Evolutionary conservation across 352 stramenopile genomes (phyloP).

Genomic region (Elongisporangium senticosum): DNA sequence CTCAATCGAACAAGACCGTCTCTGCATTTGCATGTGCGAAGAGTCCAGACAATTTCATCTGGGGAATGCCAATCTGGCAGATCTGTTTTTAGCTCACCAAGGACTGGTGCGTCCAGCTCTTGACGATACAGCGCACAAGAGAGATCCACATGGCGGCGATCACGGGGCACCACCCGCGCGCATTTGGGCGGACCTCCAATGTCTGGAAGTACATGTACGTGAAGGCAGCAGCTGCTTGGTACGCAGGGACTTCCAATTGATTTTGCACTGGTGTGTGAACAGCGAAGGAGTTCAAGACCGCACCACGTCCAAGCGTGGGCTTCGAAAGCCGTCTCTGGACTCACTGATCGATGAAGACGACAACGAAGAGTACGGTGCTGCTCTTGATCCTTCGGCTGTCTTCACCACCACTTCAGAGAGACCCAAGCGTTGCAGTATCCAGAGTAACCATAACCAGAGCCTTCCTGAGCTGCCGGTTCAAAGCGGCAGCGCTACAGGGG

Average conservation of each 20-base stretch:
- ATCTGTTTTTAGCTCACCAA: not conserved
- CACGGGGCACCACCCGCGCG: conserved; percentile 19
- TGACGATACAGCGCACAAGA: not conserved
- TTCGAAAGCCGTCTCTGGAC: not conserved
- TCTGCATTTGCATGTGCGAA: too few relatives aligned
- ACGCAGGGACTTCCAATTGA: not conserved
- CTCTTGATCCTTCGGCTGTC: not conserved
- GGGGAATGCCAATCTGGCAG: too few relatives aligned
- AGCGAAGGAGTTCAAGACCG: not conserved
- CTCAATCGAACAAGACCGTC: too few relatives aligned
- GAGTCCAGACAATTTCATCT: too few relatives aligned
- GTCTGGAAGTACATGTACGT: conserved; percentile 66
- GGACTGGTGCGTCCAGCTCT: not conserved
- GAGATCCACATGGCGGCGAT: not conserved
- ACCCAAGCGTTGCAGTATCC: not conserved
- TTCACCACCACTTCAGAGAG: not conserved
- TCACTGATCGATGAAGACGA: not conserved
- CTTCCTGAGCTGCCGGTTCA: not conserved
- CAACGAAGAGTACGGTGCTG: not conserved
- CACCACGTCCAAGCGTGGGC: not conserved
- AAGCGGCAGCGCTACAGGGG: too few relatives aligned
- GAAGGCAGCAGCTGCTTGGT: conserved; percentile 25
- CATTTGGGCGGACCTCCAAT: conserved; percentile 64
- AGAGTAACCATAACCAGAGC: not conserved
- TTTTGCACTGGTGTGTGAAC: not conserved